Evolutionary conservation across 495 filamentous ascomycete genomes (phyloP).

Genomic region (Hypoxylon fuscum): DNA sequence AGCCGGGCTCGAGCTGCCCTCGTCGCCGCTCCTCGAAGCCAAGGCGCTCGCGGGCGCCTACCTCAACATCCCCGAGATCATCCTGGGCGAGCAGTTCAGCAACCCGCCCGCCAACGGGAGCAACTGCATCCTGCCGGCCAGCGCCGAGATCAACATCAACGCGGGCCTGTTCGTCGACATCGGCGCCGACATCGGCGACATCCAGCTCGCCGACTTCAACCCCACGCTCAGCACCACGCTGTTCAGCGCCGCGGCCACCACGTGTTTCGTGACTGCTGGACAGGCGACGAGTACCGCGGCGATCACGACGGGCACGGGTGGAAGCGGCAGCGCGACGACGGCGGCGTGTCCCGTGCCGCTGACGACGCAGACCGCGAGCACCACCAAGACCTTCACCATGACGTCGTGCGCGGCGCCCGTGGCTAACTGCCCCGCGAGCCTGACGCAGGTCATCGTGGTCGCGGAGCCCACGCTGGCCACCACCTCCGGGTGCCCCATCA

Average conservation of each 20-base stretch:
- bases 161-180: conserved; percentile 43
- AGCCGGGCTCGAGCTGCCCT: conserved; percentile 35
- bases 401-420: conserved; percentile 37
- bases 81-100: conserved; percentile 30
- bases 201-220: conserved; percentile 26
- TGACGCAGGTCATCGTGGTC: conserved; percentile 38
- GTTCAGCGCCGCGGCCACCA: conserved; percentile 43
- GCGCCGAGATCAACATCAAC: conserved; percentile 44
- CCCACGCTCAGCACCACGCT: conserved; percentile 43
- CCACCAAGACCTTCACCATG: conserved; percentile 25
- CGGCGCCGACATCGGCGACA: conserved; percentile 32
- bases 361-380: conserved; percentile 20
- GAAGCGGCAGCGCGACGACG: background rate
- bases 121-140: conserved; percentile 37
- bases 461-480: conserved; percentile 18
- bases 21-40: conserved; percentile 31
- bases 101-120: conserved; percentile 14
- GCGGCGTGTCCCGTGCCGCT: conserved; percentile 7
- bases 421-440: conserved; percentile 39
- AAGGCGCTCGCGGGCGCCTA: conserved; percentile 40
- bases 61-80: conserved; percentile 42
- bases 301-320: background rate
- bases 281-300: conserved; percentile 1
- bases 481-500: conserved; percentile 23
- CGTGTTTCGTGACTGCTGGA: conserved; percentile 34